Base-by-base conservation (phyloP, 805 yeast species). In the Diddensiella caesifluorescens region DNA sequence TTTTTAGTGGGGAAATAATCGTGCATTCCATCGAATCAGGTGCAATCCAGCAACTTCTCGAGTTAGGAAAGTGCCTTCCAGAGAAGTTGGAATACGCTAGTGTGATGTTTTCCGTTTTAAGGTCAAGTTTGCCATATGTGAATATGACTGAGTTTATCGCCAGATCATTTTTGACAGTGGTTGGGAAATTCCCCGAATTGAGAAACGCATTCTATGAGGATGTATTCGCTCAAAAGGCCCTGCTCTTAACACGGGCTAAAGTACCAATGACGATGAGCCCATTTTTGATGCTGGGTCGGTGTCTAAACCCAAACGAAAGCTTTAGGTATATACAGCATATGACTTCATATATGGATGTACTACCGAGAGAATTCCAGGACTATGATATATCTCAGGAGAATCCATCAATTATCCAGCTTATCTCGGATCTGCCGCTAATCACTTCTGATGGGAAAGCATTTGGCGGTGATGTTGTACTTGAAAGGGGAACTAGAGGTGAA, bases 401-500 rank as follows among this genome's bases (percentile, higher is more conserved):
- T 29, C 63, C 77, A 6, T 80, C 76, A 39, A 58, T 74, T 15
- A 74, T 81, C 22, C 60, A 65, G n/a, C 57, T 79, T 36, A 71
- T 72, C 1, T 61, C 71, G 6, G 66, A 67, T 2, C 55, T 79
- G 1, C 68, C 73, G 22, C 58, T 82, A 1, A 70, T 64, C 26
- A n/a, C 23, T 10, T 35, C 13, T 22, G 3, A 21, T 28, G 16
- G 22, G 13, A 13, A 82, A 83, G 2, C 80, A 35, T 56, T 62
- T 18, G 67, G 64, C 34, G 73, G 73, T 15, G 59, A 66, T 18
- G 49, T 77, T 30, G 65, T 66, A 12, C 54, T 78, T 18, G 73
- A 75, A 2, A 56, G 64, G 46, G 79, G 80, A 2, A 83, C 95
- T 0, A 74, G 69, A 42, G 97, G 90, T 2, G 80, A 82, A 50